Evolutionary conservation across 306 rosid genomes (phyloP), one percentile per base, ranked within the genome.

Genomic region (Lupinus albus): DNA sequence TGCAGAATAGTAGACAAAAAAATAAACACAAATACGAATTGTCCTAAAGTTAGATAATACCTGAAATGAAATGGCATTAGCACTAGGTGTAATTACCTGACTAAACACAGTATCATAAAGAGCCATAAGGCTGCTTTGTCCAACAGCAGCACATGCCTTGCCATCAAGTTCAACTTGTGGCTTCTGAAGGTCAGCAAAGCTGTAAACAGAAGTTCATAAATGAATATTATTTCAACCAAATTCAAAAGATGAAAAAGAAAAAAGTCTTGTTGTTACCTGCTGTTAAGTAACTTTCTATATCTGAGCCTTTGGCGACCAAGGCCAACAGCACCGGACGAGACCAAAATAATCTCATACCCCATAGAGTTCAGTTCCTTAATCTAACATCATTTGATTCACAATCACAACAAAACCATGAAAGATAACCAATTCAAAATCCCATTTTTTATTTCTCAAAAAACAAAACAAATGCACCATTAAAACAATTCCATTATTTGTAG

Each of bases 121-220:
- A 76, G 97, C 96, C 99, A 94, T 90, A 52, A 94, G 92, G 76
- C 91, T 71, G 75, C 72, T 87, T 65, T 94, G 99, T 74, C 99
- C 99, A 81, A 90, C 97, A 74, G 99, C 97, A 11, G 97, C 97
- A 72, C 99, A 94, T 15, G 99, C 99, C 77, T 94, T 94, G 64
- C 99, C 97, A 78, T 94, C 99, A 71, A 94, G 77, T 67, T 90
- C 99, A 79, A 75, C 83, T 84, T 90, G 97, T 57, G 97, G 99
- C 73, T 86, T 94, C 72, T 94, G 97, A 67, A 94, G 97, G 78
- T 94, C 97, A 78, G 97, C 96, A 79, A 94, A 90, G 75, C 99
- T 90, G 81, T 76, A 76, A 25, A 44, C 56, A 73, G 38, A 48
- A 73, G 33, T 30, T 46, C 33, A 79, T 21, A 25, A 62, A 62